phyloP scores from a whole-genome alignment of 2,329 filamentous ascomycete species.

The Aspergillus chevalieri region DNA sequence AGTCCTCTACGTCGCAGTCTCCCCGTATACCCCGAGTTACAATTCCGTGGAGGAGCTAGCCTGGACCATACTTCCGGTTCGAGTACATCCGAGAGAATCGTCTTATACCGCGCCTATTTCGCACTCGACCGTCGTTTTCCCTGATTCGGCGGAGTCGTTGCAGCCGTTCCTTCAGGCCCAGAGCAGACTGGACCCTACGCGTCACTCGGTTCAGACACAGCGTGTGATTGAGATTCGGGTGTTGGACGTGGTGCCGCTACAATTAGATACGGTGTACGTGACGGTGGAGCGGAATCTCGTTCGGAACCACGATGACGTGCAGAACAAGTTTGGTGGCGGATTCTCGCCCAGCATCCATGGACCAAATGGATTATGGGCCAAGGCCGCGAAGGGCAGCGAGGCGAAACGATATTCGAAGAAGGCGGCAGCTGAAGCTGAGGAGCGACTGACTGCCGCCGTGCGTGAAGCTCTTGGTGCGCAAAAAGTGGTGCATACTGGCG shows the following conservation, averaged over 20 bases:
- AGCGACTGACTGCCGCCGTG: conserved; percentile 59
- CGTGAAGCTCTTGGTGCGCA: conserved; percentile 67
- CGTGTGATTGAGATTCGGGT: conserved; percentile 77
- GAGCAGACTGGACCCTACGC: conserved; percentile 68
- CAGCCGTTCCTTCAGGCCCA: conserved; percentile 72
- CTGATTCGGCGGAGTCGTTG: conserved; percentile 64
- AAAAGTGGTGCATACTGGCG: conserved; percentile 74
- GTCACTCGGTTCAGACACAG: conserved; percentile 64
- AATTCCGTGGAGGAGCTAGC: conserved; percentile 52
- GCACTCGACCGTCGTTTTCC: conserved; percentile 71
- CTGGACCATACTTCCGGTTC: conserved; percentile 82
- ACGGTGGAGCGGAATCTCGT: conserved; percentile 76
- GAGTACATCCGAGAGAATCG: conserved; percentile 40
- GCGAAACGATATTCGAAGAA: conserved; percentile 30
- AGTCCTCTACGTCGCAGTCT: conserved; percentile 41
- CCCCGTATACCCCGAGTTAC: conserved; percentile 39
- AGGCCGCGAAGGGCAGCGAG: conserved; percentile 24
- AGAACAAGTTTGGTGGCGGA: conserved; percentile 71
- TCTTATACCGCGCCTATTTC: conserved; percentile 57
- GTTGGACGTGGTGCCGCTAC: conserved; percentile 71
- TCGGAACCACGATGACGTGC: conserved; percentile 72
- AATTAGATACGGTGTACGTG: conserved; percentile 80
- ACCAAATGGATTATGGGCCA: conserved; percentile 36
- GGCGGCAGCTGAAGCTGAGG: conserved; percentile 42
- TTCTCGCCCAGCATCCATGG: conserved; percentile 36